A percentile compares a stretch with the other conserved stretches of the same genome.
Evolutionary conservation across 179 eudicot species (phyloP).

Genomic region (Beta corolliflora): DNA sequence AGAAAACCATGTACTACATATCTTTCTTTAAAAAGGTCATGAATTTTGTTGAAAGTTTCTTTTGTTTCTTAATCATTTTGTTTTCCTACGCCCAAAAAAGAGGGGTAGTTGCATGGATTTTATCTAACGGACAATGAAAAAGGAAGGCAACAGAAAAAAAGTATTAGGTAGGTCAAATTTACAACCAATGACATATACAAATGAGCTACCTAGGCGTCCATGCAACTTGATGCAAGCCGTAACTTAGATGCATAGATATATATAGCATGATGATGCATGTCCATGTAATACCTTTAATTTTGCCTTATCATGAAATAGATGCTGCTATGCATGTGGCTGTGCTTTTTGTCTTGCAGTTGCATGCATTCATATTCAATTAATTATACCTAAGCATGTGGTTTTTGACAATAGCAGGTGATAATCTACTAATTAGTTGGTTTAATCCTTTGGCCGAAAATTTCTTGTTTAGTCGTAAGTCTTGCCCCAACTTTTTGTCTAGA

Average conservation of each 20-base stretch:
- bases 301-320: constrained; percentile 27
- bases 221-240: not conserved
- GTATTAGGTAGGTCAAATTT: constrained; percentile 22
- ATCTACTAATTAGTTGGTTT: not conserved
- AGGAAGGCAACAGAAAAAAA: too few relatives aligned
- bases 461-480: not conserved
- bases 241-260: too few relatives aligned
- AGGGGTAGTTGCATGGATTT: constrained; percentile 10
- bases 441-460: not conserved
- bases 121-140: constrained; percentile 7
- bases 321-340: constrained; percentile 29
- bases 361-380: too few relatives aligned
- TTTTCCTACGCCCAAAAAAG: not conserved
- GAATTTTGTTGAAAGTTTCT: not conserved
- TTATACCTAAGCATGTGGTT: constrained; percentile 1
- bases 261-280: constrained; percentile 5
- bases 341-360: constrained; percentile 7
- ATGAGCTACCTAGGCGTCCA: not conserved
- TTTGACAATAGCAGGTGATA: not conserved
- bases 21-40: constrained; percentile 7
- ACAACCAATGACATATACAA: constrained; percentile 17
- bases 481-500: too few relatives aligned
- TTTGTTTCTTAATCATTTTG: constrained; percentile 10
- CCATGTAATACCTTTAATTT: constrained; percentile 8
- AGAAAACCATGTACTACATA: not conserved